Evolutionary conservation across 2,329 filamentous ascomycete genomes (phyloP), one percentile per base, ranked within the genome.

Genomic region (Domatiomyces catenatus): DNA sequence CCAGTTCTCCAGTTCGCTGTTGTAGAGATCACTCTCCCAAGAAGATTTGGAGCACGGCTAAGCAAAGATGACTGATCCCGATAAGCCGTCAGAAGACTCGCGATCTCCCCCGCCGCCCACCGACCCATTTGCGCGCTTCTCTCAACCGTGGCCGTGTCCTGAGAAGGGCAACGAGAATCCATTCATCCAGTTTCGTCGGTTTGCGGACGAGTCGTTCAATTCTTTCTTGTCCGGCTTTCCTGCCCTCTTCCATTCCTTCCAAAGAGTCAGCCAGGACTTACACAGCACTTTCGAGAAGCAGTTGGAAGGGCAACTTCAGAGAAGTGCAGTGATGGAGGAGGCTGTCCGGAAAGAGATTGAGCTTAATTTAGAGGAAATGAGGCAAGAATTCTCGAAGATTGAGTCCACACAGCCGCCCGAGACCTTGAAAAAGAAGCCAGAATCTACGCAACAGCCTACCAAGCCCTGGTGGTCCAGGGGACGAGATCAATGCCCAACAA

Each of bases 161-260:
- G 52, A 52, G 32, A 58, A 55, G 49, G 62, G 69, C 48, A 62
- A 67, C 52, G 64, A 69, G 53, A 79, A 79, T 53, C 75, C 77
- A 1, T 80, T 81, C 63, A 71, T 78, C 50, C 68, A 72, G 26
- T 80, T 81, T 65, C 77, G 78, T 57, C 75, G 73, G 54, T 79
- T 76, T 61, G 75, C 77, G 50, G 77, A 81, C 58, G 71, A 74
- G 46, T 74, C 76, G 51, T 70, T 80, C 57, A 72, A 70, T 7
- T 73, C 71, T 15, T 63, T 81, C 48, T 63, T 80, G 50, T 72
- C 73, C 68, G 71, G 24, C 63, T 74, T 43, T 65, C 72, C 17
- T 65, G 68, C 51, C 18, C 32, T 58, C 15, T 52, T 57, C 22
- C 8, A 28, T 52, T 18, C 44, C 49, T 15, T 43, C 48, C 20